These are phyloP conservation scores for Phytophthora europaea DNA, from an alignment of 352 stramenopile species.

Conservation along the genomic window DNA sequence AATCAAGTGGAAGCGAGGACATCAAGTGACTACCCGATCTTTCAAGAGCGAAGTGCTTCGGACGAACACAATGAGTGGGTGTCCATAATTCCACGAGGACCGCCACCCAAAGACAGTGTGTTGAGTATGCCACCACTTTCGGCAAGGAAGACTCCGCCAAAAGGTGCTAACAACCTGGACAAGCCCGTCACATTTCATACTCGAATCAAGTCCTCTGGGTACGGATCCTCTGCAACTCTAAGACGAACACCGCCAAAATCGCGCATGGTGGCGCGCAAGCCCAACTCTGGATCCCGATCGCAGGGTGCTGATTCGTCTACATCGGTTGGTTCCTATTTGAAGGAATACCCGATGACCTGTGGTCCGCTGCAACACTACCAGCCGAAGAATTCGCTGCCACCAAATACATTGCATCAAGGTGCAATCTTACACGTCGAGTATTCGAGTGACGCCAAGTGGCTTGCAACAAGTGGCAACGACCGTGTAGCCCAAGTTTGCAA, in stretches of 20 bases:
- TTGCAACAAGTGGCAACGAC: slow-evolving; percentile 76
- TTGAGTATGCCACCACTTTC: slow-evolving; percentile 64
- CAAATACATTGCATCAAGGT: slow-evolving; percentile 67
- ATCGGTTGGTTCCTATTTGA: slow-evolving; percentile 53
- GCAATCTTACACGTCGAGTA: slow-evolving; percentile 83
- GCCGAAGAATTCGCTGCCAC: slow-evolving; percentile 59
- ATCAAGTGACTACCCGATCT: background rate
- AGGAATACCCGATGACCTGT: slow-evolving; percentile 80
- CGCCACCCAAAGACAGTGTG: slow-evolving; percentile 60
- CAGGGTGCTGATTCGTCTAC: slow-evolving; percentile 38
- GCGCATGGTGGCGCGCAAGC: slow-evolving; percentile 11
- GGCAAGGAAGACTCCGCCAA: slow-evolving; percentile 35
- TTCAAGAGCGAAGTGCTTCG: background rate
- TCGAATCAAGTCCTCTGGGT: slow-evolving; percentile 85
- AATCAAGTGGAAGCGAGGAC: slow-evolving; percentile 29
- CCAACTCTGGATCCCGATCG: slow-evolving; percentile 2
- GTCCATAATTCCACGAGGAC: slow-evolving; percentile 62
- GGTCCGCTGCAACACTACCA: slow-evolving; percentile 69
- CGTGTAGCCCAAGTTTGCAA: slow-evolving; percentile 70
- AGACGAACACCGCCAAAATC: slow-evolving; percentile 40
- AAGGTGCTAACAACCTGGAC: slow-evolving; percentile 50
- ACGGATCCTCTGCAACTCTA: slow-evolving; percentile 46
- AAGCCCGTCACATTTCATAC: slow-evolving; percentile 87
- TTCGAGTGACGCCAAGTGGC: slow-evolving; percentile 78
- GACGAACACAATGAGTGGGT: slow-evolving; percentile 32